Evolutionary conservation across 164 flowering plant genomes (phyloP).

Genomic region (Vitis amurensis): DNA sequence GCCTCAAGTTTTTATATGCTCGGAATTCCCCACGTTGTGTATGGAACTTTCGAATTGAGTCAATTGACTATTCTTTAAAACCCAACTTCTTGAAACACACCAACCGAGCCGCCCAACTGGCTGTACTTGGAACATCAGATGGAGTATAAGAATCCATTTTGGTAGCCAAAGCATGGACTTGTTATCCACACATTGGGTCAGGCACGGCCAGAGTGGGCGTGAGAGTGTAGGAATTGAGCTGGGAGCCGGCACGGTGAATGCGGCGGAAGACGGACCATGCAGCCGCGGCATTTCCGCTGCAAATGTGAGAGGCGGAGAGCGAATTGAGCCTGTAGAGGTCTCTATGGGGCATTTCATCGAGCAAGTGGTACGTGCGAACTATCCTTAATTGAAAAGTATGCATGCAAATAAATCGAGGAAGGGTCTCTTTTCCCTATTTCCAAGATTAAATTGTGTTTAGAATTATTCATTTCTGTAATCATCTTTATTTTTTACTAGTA

Average conservation of each 20-base stretch:
- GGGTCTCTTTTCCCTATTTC: too few species aligned
- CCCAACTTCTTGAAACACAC: conserved; percentile 35
- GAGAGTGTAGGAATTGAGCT: conserved; percentile 39
- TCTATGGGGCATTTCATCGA: conserved; percentile 31
- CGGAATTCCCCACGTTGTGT: too few species aligned
- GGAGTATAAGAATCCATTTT: conserved; percentile 33
- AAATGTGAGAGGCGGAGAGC: conserved; percentile 27
- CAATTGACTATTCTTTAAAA: conserved; percentile 23
- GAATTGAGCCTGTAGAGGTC: conserved; percentile 34
- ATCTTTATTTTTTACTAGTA: too few species aligned
- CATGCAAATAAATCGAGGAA: too few species aligned
- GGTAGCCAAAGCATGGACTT: conserved; percentile 43
- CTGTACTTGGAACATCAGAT: conserved; percentile 47
- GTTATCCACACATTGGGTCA: conserved; percentile 26
- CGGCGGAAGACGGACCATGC: conserved; percentile 41
- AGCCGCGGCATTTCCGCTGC: conserved; percentile 17
- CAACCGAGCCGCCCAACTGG: conserved; percentile 25
- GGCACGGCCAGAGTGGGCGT: conserved; percentile 43
- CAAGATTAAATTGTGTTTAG: too few species aligned
- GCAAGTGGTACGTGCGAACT: conserved; percentile 10
- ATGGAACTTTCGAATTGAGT: too few species aligned
- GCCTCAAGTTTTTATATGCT: too few species aligned
- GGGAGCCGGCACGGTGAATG: conserved; percentile 19
- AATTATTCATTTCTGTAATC: too few species aligned
- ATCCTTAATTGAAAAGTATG: too few species aligned